phyloP scores from a whole-genome alignment of 2,329 filamentous ascomycete species.

The Hymenoscyphus linearis region DNA sequence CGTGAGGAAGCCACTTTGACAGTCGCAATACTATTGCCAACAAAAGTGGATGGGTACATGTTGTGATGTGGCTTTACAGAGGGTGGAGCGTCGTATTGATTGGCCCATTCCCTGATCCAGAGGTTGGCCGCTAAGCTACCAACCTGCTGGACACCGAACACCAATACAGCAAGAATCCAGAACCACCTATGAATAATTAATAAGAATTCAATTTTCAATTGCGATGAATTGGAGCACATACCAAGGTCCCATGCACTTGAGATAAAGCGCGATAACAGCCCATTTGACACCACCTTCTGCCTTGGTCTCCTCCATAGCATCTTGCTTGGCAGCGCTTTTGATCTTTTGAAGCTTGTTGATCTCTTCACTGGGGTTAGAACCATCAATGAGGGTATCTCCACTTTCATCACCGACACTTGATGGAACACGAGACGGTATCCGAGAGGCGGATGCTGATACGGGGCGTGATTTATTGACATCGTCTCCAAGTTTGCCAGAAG shows the following conservation, averaged over 20 bases:
- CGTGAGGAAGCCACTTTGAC: conserved; percentile 22
- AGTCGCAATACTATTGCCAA: conserved; percentile 28
- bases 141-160: conserved; percentile 79
- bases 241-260: conserved; percentile 89
- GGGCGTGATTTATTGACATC: conserved; percentile 73
- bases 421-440: conserved; percentile 69
- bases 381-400: conserved; percentile 45
- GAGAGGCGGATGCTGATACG: conserved; percentile 64
- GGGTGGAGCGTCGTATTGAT: conserved; percentile 60
- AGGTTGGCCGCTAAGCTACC: conserved; percentile 83
- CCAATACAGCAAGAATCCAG: conserved; percentile 70
- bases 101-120: conserved; percentile 95
- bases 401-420: conserved; percentile 67
- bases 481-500: conserved; percentile 83
- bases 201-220: neutral
- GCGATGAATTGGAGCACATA: conserved; percentile 13
- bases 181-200: conserved; percentile 53
- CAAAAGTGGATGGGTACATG: conserved; percentile 20
- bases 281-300: conserved; percentile 83
- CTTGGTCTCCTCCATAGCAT: conserved; percentile 68
- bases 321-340: conserved; percentile 34
- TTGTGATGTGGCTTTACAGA: conserved; percentile 12
- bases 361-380: conserved; percentile 41
- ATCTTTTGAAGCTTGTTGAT: conserved; percentile 32
- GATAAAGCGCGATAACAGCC: conserved; percentile 78